Percentiles rank a stretch among this genome's conserved stretches.
These are phyloP conservation scores for Mayamaea pseudoterrestris DNA, from an alignment of 108 stramenopile species.

Conservation along the genomic window DNA sequence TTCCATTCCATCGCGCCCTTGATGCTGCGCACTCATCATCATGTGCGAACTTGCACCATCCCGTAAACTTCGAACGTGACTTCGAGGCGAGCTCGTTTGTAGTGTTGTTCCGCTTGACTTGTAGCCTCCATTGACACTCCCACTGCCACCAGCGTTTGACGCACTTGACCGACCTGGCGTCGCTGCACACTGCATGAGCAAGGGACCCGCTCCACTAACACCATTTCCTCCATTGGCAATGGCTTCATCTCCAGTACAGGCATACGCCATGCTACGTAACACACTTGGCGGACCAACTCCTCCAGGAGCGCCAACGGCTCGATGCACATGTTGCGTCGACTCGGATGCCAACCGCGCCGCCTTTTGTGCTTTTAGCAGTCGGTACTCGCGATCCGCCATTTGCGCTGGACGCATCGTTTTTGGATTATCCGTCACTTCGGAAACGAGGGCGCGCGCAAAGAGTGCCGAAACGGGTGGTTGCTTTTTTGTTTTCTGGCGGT, in stretches of 20 bases:
- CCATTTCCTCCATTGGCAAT: not conserved
- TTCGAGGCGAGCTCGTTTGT: too few species aligned
- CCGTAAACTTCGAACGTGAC: too few species aligned
- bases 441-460: slow-evolving; percentile 40
- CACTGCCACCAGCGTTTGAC: not conserved
- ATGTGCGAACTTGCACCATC: not conserved
- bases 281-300: slow-evolving; percentile 31
- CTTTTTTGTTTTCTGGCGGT: too few species aligned
- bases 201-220: not conserved
- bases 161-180: not conserved
- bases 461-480: slow-evolving; percentile 13
- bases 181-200: not conserved
- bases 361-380: slow-evolving; percentile 40
- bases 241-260: slow-evolving; percentile 16
- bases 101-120: too few species aligned
- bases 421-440: slow-evolving; percentile 46
- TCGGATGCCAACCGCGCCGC: slow-evolving; percentile 6
- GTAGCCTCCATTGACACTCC: too few species aligned
- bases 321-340: not conserved
- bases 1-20: not conserved
- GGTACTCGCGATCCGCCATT: slow-evolving; percentile 42
- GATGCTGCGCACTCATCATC: not conserved
- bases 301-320: slow-evolving; percentile 29
- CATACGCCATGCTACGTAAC: slow-evolving; percentile 28
- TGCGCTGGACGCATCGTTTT: slow-evolving; percentile 38